Base-by-base conservation (phyloP, 2,329 filamentous ascomycete genomes). In the Dothideomycetes sp. region DNA sequence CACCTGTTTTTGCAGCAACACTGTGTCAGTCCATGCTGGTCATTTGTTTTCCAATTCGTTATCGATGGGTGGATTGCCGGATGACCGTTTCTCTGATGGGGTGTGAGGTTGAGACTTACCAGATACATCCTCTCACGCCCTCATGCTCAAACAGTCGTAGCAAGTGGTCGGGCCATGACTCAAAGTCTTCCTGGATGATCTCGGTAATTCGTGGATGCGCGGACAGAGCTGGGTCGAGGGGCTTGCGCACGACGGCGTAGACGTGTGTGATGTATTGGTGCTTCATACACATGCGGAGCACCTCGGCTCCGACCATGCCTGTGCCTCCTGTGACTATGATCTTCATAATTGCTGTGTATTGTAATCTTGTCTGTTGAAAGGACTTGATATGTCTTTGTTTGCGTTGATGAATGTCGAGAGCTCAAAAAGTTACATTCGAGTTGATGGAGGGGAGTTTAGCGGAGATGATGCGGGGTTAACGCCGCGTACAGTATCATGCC, bases 251-350 rank as follows among this genome's bases (percentile, higher is more conserved):
- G 11, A 61, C 47, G 50, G 51, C 50, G 51, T 56, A 57, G 47
- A 60, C 47, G 49, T 58, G 54, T 2, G 65, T 69, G 56, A 80
- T 71, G 49, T 59, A 58, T 13, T 65, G 58, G 51, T 70, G 62
- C 4, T 53, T 52, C 40, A 80, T 64, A 51, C 68, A 71, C 48
- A 71, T 66, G 7, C 60, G 54, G 38, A 79, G 64, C 20, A 77
- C 64, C 50, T 71, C 69, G 20, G 59, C 52, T 41, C 76, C 76
- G 42, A 77, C 65, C 50, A 69, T 68, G 47, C 76, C 76, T n/a
- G 74, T 80, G 16, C 63, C 63, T 33, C 76, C 76, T 5, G 71
- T 67, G 24, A 80, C 60, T 44, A 80, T 69, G 50, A 79, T 61
- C 53, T 78, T 77, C 74, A 79, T 78, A 20, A 20, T 53, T 30